Evolutionary conservation across 306 rosid genomes (phyloP), one percentile per base, ranked within the genome.

Genomic region (Vachellia pachyceras): DNA sequence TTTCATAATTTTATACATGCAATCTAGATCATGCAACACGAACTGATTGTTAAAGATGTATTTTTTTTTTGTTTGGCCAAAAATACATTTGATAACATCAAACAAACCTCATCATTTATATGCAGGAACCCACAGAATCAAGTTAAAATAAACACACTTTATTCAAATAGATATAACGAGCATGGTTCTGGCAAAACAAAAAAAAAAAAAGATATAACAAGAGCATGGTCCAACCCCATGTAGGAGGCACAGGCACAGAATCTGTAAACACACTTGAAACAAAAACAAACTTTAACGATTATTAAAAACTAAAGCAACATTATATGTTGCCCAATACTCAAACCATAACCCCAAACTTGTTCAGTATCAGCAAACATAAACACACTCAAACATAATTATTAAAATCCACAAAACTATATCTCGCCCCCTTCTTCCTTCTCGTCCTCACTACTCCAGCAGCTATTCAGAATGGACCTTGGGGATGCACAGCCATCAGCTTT

Each of bases 361-460:
- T 85, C 3, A 69, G 18, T 9, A 42, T 23, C 36, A 54, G 13
- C 49, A 36, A 70, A 73, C 1, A 29, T 15, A 83, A 69, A 67
- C 37, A 41, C 11, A 54, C 20, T 18, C 18, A 40, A 74, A 73
- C 22, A 81, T 15, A 15, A 49, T 73, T 29, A 58, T 58, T 58
- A 23, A 73, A 41, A 68, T 72, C 1, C 25, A 69, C 5, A 77
- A 79, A 79, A 29, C 55, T 10, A 79, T 52, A 78, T 84, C 82
- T 83, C 83, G 78, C 83, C 89, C 36, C 69, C 83, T 77, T 87
- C 92, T 44, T 93, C 90, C 67, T 90, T 97, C 82, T 79, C 87
- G 79, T 93, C 97, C 82, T 92, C 97, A 78, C 94, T 98, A 49
- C 96, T 90, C 95, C 98, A 92, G 83, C 96, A 91, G 84, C 88